These are phyloP conservation scores for Trichothecium sympodiale DNA, from an alignment of 2,329 filamentous ascomycete species.

Conservation along the genomic window DNA sequence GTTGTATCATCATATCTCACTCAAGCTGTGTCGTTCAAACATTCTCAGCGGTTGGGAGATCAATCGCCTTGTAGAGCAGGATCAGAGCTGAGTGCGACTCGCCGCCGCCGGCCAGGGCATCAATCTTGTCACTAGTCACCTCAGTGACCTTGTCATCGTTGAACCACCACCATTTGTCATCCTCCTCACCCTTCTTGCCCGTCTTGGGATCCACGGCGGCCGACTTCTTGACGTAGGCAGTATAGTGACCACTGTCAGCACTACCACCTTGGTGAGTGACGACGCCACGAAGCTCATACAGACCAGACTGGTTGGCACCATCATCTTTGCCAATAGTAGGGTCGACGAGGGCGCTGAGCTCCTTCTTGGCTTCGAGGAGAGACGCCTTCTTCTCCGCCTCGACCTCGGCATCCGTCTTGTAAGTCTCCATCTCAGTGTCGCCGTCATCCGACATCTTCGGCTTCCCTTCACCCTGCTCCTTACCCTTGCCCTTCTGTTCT, in stretches of 20 bases:
- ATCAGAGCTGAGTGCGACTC: slow-evolving; percentile 78
- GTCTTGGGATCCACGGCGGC: slow-evolving; percentile 60
- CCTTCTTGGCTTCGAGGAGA: slow-evolving; percentile 74
- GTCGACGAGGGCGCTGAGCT: slow-evolving; percentile 68
- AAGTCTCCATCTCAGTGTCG: slow-evolving; percentile 67
- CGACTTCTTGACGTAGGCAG: slow-evolving; percentile 92
- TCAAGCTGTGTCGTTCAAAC: slow-evolving; percentile 11
- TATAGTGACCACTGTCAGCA: slow-evolving; percentile 97
- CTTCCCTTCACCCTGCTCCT: slow-evolving; percentile 36
- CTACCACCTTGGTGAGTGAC: slow-evolving; percentile 95
- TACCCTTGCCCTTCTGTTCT: slow-evolving; percentile 37
- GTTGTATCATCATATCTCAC: too few relatives aligned
- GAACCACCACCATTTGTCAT: slow-evolving; percentile 99
- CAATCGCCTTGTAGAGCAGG: slow-evolving; percentile 65
- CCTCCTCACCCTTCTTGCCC: slow-evolving; percentile 68
- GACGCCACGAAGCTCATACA: slow-evolving; percentile 89
- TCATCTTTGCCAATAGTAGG: slow-evolving; percentile 65
- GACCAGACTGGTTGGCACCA: slow-evolving; percentile 81
- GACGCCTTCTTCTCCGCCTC: slow-evolving; percentile 73
- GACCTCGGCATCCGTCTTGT: slow-evolving; percentile 89
- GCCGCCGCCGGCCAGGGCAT: slow-evolving; percentile 78
- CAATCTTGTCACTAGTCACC: slow-evolving; percentile 83
- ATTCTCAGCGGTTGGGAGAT: slow-evolving; percentile 49
- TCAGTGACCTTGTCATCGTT: slow-evolving; percentile 96
- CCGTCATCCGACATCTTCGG: slow-evolving; percentile 36